Evolutionary conservation across 805 yeast species (phyloP), one percentile per base, ranked within the genome.

Genomic region (Sugiyamaella marilandica): DNA sequence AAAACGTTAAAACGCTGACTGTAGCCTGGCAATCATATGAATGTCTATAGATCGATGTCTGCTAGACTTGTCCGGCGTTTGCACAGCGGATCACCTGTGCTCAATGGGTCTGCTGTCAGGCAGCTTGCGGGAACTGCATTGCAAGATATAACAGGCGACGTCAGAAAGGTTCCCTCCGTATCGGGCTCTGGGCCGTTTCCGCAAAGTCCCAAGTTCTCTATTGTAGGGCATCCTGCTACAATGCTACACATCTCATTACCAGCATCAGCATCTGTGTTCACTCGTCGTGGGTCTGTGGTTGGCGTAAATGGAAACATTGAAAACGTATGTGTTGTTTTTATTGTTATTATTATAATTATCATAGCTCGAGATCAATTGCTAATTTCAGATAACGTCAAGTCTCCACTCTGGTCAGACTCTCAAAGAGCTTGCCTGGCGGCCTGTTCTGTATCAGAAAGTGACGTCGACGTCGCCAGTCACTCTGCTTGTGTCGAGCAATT

Each of bases 111-210:
- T 34, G 43, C 19, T n/a, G 9, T 39, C 2, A 13, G 43, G 9
- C 43, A 39, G 24, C 43, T 39, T 5, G 11, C 43, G 13, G 16
- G 37, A 13, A 39, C 7, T 5, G 43, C 7, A 13, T 21, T 24
- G 4, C 19, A 39, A 21, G 60, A 59, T 19, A 50, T 59, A 18
- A 53, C 62, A n/a, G 39, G 49, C 21, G 49, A 48, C 29, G 49
- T 59, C 21, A 44, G 50, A 45, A 53, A 56, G 34, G 45, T 61
- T 1, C 70, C 74, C 11, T 57, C 56, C 11, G 70, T 66, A 10
- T 70, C 75, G 0, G 77, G 77, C 1, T 59, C 59, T 18, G 77
- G 78, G 1, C 76, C 77, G 24, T 74, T 74, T 51, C 64, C 70
- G 9, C 74, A 70, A 50, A 55, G 69, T 36, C 79, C 81, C 2